These are phyloP conservation scores for Diaporthe sp. DNA, from an alignment of 2,329 filamentous ascomycete species.

Conservation along the genomic window DNA sequence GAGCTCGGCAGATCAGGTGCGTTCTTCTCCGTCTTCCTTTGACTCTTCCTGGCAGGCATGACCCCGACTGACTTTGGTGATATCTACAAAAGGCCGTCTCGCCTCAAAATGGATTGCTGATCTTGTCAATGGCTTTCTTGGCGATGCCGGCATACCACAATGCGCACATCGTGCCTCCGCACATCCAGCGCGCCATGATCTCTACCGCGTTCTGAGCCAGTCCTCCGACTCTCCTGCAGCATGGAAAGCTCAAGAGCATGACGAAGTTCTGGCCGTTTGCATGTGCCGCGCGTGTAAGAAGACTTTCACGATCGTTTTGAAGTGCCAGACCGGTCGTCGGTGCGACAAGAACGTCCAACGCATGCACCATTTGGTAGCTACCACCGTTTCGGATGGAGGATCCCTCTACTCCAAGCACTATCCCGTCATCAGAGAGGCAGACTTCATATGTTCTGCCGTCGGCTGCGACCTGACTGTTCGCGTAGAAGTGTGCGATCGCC, in stretches of 20 bases:
- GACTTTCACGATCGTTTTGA: conserved; percentile 32
- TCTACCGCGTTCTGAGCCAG: conserved; percentile 35
- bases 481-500: conserved; percentile 65
- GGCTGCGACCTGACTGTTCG: conserved; percentile 59
- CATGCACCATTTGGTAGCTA: conserved; percentile 39
- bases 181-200: conserved; percentile 19
- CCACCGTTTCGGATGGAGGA: neutral
- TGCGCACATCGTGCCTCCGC: neutral
- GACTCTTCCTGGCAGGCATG: neutral
- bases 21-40: neutral
- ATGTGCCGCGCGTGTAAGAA: conserved; percentile 40
- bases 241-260: neutral
- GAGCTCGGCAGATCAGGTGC: conserved; percentile 33
- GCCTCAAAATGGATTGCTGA: conserved; percentile 41
- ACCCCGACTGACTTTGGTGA: neutral
- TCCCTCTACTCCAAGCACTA: conserved; percentile 53
- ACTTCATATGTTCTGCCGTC: conserved; percentile 58
- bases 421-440: conserved; percentile 53
- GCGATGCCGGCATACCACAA: neutral
- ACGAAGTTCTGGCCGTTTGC: conserved; percentile 28
- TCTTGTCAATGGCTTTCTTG: conserved; percentile 30
- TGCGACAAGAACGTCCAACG: conserved; percentile 38
- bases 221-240: neutral
- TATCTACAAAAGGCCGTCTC: conserved; percentile 27
- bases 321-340: neutral